Evolutionary conservation across 2,329 filamentous ascomycete genomes (phyloP), one percentile per base, ranked within the genome.

Genomic region (Aspergillus fischeri): DNA sequence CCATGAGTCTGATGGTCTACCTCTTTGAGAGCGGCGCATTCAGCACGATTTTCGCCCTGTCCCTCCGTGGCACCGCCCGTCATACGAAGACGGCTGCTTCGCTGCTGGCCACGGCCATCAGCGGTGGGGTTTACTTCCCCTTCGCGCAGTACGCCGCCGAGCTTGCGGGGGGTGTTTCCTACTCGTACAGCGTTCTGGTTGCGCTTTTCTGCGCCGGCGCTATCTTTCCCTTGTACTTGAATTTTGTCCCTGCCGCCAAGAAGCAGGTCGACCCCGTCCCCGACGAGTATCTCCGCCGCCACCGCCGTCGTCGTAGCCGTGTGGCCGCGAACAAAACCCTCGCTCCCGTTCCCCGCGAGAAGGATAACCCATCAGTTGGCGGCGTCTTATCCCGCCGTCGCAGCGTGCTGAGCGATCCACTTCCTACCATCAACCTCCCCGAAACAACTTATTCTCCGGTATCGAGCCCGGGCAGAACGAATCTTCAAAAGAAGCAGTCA

Each of bases 1-100:
- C 76, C 1, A 76, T 81, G 66, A 70, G 79, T 14, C 72, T 83
- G 53, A 71, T 86, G 60, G 64, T 83, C 49, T 84, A 81, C 66
- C 80, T 86, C 60, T 85, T 85, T 62, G 82, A 86, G 70, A 83
- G 83, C 9, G 83, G 84, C 3, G 73, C 82, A 2, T 87, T 86
- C 70, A 77, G 80, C 44, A 79, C 84, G 51, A 81, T 85, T 54
- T 87, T 82, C 61, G 82, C 81, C 11, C 81, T 84, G 59, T 74
- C 77, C 2, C 74, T 87, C 9, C 82, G 84, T 24, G 84, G 84
- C 8, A 76, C 84, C 61, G 84, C 83, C 5, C 74, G 70, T 14
- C 79, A 84, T 64, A 86, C 83, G 17, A 86, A 86, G 64, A 77
- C 81, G 32, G 84, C 80, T 6, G 76, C 80, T 6, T 78, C 80